Conservation (phyloP, 2,329 filamentous ascomycete species). For the Alternaria sp. region DNA sequence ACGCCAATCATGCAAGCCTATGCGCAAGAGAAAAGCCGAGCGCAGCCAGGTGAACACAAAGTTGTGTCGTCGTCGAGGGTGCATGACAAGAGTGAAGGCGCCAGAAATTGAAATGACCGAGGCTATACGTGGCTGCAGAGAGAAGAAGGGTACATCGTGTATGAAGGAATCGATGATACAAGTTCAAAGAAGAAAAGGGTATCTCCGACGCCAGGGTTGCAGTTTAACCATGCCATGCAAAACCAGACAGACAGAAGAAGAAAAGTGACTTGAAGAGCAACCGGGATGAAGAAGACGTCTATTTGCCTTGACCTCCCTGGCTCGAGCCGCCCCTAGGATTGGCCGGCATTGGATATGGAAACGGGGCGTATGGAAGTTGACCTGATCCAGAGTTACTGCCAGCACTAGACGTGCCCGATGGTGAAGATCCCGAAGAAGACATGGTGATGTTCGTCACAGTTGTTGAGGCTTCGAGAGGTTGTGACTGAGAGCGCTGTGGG, state of each 20-base stretch:
- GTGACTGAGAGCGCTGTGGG: slow-evolving; percentile 24
- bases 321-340: slow-evolving; percentile 33
- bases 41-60: slow-evolving; percentile 12
- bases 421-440: slow-evolving; percentile 47
- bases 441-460: slow-evolving; percentile 26
- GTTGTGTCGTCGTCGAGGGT: slow-evolving; percentile 5
- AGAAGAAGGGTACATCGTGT: background rate
- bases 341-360: slow-evolving; percentile 48
- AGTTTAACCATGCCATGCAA: slow-evolving; percentile 13
- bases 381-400: slow-evolving; percentile 40
- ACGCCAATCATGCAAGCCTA: slow-evolving; percentile 19
- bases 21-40: slow-evolving; percentile 1
- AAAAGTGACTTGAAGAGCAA: background rate
- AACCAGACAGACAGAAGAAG: background rate
- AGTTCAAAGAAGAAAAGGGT: slow-evolving; percentile 13
- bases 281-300: slow-evolving; percentile 14
- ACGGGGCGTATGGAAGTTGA: slow-evolving; percentile 49
- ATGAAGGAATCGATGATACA: slow-evolving; percentile 4
- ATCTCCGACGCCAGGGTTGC: slow-evolving; percentile 20
- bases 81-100: slow-evolving; percentile 1
- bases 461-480: slow-evolving; percentile 14
- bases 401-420: slow-evolving; percentile 42
- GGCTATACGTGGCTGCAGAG: background rate
- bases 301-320: slow-evolving; percentile 32
- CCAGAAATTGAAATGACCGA: background rate